phyloP scores from a whole-genome alignment of 139 green algal genomes.

The Diplosphaera chodatii region DNA sequence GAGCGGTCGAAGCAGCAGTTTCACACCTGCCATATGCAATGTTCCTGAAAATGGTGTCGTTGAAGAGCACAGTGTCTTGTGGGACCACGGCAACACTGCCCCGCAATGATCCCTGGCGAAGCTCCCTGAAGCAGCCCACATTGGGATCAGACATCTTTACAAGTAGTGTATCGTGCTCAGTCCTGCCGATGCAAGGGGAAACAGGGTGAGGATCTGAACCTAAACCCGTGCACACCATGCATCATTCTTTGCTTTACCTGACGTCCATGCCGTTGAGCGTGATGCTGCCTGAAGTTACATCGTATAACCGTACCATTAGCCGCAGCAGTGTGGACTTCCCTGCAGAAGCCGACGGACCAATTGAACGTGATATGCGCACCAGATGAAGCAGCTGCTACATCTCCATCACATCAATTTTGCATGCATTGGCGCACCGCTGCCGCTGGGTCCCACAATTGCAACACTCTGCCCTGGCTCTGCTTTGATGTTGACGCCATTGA shows the following conservation, averaged over 20 bases:
- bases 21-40: slow-evolving; percentile 41
- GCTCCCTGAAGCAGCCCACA: slow-evolving; percentile 25
- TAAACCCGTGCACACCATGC: no score
- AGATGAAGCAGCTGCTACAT: background rate
- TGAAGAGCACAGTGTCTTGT: slow-evolving; percentile 72
- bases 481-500: slow-evolving; percentile 40
- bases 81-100: slow-evolving; percentile 81
- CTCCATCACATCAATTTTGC: no score
- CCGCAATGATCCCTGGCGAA: slow-evolving; percentile 49
- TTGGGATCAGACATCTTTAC: no score
- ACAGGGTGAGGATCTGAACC: no score
- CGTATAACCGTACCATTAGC: slow-evolving; percentile 67
- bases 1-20: no score
- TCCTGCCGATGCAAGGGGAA: no score
- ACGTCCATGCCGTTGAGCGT: slow-evolving; percentile 69
- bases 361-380: no score
- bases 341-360: background rate
- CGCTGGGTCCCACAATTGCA: slow-evolving; percentile 24
- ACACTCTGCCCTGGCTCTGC: slow-evolving; percentile 43
- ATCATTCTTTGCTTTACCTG: background rate
- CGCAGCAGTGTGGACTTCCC: slow-evolving; percentile 55
- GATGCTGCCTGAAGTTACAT: slow-evolving; percentile 36
- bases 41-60: slow-evolving; percentile 67
- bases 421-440: background rate
- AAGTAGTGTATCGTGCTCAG: no score